These are phyloP conservation scores for Funneliformis mosseae DNA, from an alignment of 192 early-diverging fungal genomes.

Conservation along the genomic window DNA sequence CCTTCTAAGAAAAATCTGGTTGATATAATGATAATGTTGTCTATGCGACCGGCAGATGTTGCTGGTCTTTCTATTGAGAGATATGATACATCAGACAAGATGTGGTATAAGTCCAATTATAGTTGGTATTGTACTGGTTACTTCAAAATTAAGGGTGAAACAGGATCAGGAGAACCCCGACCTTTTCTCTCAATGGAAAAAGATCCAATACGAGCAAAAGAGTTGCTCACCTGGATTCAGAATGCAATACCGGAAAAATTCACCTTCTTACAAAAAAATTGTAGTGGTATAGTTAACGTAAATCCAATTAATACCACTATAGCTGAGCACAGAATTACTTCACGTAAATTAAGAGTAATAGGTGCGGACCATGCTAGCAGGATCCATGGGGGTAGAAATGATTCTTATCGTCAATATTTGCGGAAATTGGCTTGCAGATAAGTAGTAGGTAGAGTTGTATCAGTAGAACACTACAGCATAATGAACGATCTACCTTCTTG, in stretches of 20 bases:
- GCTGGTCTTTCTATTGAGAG: background rate
- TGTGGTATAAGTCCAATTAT: slow-evolving; percentile 17
- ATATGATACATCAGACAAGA: background rate
- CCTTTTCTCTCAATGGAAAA: too few relatives aligned
- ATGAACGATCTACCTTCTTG: too few relatives aligned
- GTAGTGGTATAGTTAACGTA: slow-evolving; percentile 1
- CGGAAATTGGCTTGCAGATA: too few relatives aligned
- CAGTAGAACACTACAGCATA: slow-evolving; percentile 7
- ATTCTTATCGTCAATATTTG: too few relatives aligned
- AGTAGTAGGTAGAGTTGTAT: background rate
- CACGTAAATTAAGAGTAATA: background rate
- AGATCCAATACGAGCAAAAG: too few relatives aligned
- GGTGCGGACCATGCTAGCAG: too few relatives aligned
- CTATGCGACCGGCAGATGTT: slow-evolving; percentile 9
- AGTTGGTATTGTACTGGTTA: slow-evolving; percentile 16
- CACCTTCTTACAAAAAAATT: background rate
- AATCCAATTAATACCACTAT: too few relatives aligned
- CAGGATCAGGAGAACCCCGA: slow-evolving; percentile 1
- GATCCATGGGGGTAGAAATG: too few relatives aligned
- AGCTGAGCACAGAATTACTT: background rate
- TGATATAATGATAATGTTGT: slow-evolving; percentile 20
- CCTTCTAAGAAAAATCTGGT: slow-evolving; percentile 8
- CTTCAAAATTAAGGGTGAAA: background rate
- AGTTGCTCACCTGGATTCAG: too few relatives aligned
- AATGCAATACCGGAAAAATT: too few relatives aligned